Evolutionary conservation across 2,329 filamentous ascomycete species (phyloP), one percentile per base, ranked within the genome.

Genomic region (Epichloe bromicola): DNA sequence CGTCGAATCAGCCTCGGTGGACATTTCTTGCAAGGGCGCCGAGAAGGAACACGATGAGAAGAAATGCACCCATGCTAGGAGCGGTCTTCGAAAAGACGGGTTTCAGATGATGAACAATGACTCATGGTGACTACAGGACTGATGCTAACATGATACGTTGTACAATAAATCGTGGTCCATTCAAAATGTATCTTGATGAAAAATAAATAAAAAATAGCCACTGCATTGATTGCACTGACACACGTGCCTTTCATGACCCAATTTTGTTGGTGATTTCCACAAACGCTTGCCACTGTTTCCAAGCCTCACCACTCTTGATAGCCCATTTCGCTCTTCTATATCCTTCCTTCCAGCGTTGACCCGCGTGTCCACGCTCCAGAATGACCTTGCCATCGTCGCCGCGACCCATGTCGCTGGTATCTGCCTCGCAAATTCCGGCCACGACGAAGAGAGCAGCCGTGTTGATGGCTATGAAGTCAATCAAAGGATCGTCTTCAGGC

Each of bases 391-490:
- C 87, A 60, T 91, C 86, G 60, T 95, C 88, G 1, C 83, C 86
- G 45, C 75, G 70, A 1, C 87, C 88, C 85, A 94, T 88, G 62
- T 80, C 71, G 63, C 86, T 94, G 33, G 74, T 76, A 52, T 95
- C 85, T 0, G 85, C 80, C 57, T 97, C 91, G 63, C 89, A 95
- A 36, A 95, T 74, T 3, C 93, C 93, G 2, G 88, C 85, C 3
- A 86, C 78, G 0, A 95, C 91, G 49, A 98, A 78, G 48, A 98
- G 71, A 2, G 89, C 88, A 0, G 91, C 90, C 2, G 91, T 86
- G 63, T 98, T 98, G 69, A 97, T 86, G 48, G 97, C 75, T 19
- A 98, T 88, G 63, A 98, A 98, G 63, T 95, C 85, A 55, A 96
- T 68, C 49, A 98, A 87, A 0, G 93, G 88, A 59, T 95, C 81